Base-by-base conservation (phyloP, 2,329 filamentous ascomycete species). In the Trichoderma breve region DNA sequence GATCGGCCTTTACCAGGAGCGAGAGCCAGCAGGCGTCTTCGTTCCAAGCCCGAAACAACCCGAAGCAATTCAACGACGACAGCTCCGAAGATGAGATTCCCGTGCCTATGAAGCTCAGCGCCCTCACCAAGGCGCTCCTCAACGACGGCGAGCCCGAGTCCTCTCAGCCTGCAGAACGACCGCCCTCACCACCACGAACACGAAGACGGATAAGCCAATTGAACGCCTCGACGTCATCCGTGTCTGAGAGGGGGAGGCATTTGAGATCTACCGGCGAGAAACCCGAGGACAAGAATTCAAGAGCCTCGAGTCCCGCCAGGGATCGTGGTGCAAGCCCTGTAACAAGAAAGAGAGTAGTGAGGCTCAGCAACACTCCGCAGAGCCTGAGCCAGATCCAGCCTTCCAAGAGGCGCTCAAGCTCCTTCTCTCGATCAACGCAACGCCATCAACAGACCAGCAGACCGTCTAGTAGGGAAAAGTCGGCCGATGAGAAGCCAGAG, bases 31-130 rank as follows among this genome's bases (percentile, higher is more conserved):
- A 82, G 9, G 79, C 78, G 11, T 75, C 79, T 21, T 74, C 79
- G 1, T 74, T 76, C 18, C 73, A 78, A 34, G 72, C 77, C 55
- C 76, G 79, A 71, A 74, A 78, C 64, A 82, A 84, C 65, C 75
- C 81, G 72, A 84, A 85, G 62, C 86, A 80, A 72, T 91, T 80
- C 73, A 75, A 79, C 75, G 91, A 93, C 76, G 95, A 97, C 79
- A 97, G 93, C 84, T 97, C 95, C 28, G 95, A 98, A 82, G 95
- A 98, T 78, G 95, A 98, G 82, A 93, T 97, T 32, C 92, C 93
- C 18, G 92, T 93, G 76, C 94, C 94, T 77, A 94, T 96, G 89
- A 97, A 96, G 83, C 92, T 98, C 80, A 98, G 94, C 80, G 94
- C 95, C 77, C 89, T 96, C 75, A 97, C 95, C 63, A 95, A 96